Conservation (phyloP, 176 grass and related monocot species). For the Aegilops longissima region DNA sequence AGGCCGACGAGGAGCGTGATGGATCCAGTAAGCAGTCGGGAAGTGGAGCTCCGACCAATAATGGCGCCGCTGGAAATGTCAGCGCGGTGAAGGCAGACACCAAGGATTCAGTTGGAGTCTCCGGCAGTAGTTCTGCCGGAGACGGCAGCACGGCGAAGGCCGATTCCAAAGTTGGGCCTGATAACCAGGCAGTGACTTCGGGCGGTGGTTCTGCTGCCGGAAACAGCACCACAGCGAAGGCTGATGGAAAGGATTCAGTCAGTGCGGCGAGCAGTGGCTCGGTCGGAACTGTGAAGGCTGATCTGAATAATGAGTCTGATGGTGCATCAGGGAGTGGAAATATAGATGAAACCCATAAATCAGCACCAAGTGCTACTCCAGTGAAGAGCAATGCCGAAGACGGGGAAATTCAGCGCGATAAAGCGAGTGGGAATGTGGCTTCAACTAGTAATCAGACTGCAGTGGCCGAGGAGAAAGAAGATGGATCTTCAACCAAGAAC, state of each 20-base stretch:
- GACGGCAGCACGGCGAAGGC: neutral
- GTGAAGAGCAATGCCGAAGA: neutral
- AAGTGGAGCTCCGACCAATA: neutral
- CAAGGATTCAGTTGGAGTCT: neutral
- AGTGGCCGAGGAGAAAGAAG: slow-evolving; percentile 5
- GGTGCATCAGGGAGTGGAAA: neutral
- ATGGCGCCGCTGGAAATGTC: slow-evolving; percentile 5
- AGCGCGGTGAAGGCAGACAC: neutral
- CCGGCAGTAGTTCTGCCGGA: slow-evolving; percentile 16
- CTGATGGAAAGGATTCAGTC: neutral
- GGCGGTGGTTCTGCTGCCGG: slow-evolving; percentile 26
- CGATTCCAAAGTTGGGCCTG: neutral
- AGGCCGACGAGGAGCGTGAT: neutral
- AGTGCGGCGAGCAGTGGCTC: neutral
- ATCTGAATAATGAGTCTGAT: slow-evolving; percentile 25
- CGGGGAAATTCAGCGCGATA: neutral
- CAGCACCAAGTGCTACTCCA: neutral
- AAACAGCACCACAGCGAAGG: slow-evolving; percentile 6
- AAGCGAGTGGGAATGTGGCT: neutral
- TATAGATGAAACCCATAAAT: slow-evolving; percentile 17
- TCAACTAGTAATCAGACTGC: slow-evolving; percentile 21
- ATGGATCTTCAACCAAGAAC: slow-evolving; percentile 40
- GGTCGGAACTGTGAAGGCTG: neutral
- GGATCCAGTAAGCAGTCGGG: slow-evolving; percentile 9
- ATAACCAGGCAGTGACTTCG: neutral